A percentile compares a stretch with the other conserved stretches of the same genome.
Conservation (phyloP, 768 basidiomycete species). For the Hebeloma cylindrosporum region DNA sequence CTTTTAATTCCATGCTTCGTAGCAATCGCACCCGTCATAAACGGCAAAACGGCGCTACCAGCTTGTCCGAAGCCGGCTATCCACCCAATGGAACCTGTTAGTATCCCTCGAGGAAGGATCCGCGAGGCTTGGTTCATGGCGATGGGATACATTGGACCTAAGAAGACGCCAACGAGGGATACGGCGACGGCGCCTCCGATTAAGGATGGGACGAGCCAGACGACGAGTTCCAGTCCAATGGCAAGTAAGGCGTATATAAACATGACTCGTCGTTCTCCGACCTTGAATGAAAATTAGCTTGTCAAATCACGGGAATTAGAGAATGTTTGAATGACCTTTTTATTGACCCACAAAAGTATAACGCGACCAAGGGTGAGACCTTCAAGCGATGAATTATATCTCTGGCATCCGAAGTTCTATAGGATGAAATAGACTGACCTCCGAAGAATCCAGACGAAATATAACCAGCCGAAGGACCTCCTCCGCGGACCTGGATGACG, state of each 20-base stretch:
- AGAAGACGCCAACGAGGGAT: conserved; percentile 60
- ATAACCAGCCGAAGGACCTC: conserved; percentile 45
- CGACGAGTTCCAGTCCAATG: conserved; percentile 59
- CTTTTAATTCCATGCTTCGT: conserved; percentile 58
- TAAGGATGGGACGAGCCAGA: conserved; percentile 71
- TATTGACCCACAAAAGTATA: conserved; percentile 54
- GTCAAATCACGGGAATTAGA: neutral
- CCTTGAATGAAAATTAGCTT: conserved; percentile 26
- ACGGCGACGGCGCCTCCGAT: conserved; percentile 65
- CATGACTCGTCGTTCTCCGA: conserved; percentile 55
- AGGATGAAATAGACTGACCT: conserved; percentile 33
- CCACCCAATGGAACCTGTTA: conserved; percentile 66
- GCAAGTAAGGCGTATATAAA: conserved; percentile 52
- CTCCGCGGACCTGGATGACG: conserved; percentile 35
- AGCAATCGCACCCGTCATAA: conserved; percentile 70
- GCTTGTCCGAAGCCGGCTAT: conserved; percentile 69
- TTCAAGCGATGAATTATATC: conserved; percentile 19
- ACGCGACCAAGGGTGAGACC: conserved; percentile 61
- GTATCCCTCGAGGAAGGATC: conserved; percentile 69
- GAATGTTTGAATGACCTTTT: conserved; percentile 33
- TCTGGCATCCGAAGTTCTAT: neutral
- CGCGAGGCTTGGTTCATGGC: conserved; percentile 69
- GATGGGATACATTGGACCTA: conserved; percentile 79
- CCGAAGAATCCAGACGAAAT: conserved; percentile 54
- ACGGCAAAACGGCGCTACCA: conserved; percentile 70